Conservation (phyloP, 441 rosid species). For the Populus hybrid region DNA sequence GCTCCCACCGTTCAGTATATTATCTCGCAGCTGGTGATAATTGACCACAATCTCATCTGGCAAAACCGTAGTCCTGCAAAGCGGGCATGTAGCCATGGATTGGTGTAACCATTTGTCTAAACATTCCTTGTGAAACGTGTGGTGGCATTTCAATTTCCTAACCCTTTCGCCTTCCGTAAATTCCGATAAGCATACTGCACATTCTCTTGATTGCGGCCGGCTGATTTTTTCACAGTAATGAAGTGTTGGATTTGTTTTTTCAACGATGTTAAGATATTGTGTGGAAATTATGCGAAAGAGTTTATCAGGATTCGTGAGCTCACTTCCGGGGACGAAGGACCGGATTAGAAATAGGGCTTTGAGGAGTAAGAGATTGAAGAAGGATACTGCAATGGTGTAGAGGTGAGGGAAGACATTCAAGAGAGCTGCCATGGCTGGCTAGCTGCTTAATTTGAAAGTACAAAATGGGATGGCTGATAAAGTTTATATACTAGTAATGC, state of each 20-base stretch:
- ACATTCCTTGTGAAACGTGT: slow-evolving; percentile 50
- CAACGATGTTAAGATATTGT: slow-evolving; percentile 35
- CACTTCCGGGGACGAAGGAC: slow-evolving; percentile 8
- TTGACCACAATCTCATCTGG: slow-evolving; percentile 35
- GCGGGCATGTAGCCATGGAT: slow-evolving; percentile 43
- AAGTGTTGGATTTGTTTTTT: slow-evolving; percentile 33
- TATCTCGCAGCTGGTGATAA: slow-evolving; percentile 19
- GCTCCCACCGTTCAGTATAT: slow-evolving; percentile 24
- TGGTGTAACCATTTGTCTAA: slow-evolving; percentile 47
- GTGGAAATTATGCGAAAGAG: background rate
- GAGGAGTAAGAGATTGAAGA: slow-evolving; percentile 26
- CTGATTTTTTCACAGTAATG: slow-evolving; percentile 16
- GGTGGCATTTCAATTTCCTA: slow-evolving; percentile 37
- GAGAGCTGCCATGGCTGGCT: slow-evolving; percentile 27
- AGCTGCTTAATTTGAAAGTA: background rate
- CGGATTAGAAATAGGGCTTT: slow-evolving; percentile 21
- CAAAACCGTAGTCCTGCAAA: slow-evolving; percentile 43
- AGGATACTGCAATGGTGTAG: slow-evolving; percentile 22
- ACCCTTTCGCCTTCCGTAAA: slow-evolving; percentile 38
- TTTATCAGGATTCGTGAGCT: background rate
- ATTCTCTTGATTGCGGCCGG: slow-evolving; percentile 14
- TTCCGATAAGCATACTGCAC: slow-evolving; percentile 47
- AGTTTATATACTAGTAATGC: background rate
- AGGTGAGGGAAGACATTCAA: slow-evolving; percentile 24
- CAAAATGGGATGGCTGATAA: background rate